Evolutionary conservation across 2,329 filamentous ascomycete species (phyloP), one percentile per base, ranked within the genome.

Genomic region (Aspergillus uvarum): DNA sequence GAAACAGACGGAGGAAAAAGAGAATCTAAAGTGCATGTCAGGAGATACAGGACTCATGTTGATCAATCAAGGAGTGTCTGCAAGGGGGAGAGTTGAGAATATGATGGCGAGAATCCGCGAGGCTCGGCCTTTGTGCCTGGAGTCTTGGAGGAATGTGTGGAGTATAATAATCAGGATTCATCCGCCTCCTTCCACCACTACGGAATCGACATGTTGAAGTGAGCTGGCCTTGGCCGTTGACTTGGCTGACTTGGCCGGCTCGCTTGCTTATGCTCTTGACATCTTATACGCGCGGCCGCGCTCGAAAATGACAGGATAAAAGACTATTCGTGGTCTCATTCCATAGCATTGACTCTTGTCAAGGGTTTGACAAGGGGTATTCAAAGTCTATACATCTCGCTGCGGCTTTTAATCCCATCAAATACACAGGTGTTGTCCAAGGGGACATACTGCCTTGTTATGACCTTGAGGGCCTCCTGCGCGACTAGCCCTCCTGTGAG

Each of bases 381-480:
- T 70, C 64, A 82, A 60, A 84, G 70, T 58, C 74, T 79, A 64
- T 84, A 78, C 65, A 85, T 83, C 47, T 77, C 79, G 51, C 76
- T 83, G 68, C 81, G 83, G 70, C 84, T 86, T 63, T 72, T 77
- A 2, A 87, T 80, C 1, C 86, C 86, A 68, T 88, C 85, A 65
- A 87, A 88, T 24, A 88, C 72, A 67, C 85, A 87, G 0, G 83
- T 85, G 61, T 87, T 87, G 71, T 88, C 84, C 8, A 88, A 78
- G 1, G 86, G 86, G 11, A 87, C 79, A 69, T 88, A 89, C 74
- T 89, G 86, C 68, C 83, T 81, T n/a, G 86, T 89, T 49, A 82
- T 64, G 5, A 87, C 83, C 74, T 99, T 99, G 79, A 99, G 96
- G 63, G 94, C 86, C 79, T 99, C 95, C 77, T 99, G 96, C n/a